Conservation (phyloP, 2,329 filamentous ascomycete genomes). For the Aspergillus novofumigatus region DNA sequence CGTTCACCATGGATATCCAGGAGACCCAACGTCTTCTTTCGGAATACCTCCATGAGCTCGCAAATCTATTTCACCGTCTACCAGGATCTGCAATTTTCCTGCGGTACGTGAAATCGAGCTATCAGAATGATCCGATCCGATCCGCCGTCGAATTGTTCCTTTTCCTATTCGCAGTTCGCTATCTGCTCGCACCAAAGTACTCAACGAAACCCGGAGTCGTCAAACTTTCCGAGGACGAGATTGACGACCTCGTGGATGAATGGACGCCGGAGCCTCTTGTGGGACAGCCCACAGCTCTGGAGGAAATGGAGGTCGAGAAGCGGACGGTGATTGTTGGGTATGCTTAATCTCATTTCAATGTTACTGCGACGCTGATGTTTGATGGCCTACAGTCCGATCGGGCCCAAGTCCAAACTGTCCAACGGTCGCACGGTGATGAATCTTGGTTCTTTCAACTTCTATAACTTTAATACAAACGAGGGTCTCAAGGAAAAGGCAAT, state of each 20-base stretch:
- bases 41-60: constrained; percentile 52
- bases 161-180: constrained; percentile 91
- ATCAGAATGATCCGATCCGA: constrained; percentile 93
- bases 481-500: constrained; percentile 92
- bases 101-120: constrained; percentile 93
- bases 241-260: constrained; percentile 93
- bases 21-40: constrained; percentile 52
- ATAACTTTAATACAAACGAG: constrained; percentile 93
- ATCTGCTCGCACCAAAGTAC: constrained; percentile 87
- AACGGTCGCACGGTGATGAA: constrained; percentile 90
- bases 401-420: constrained; percentile 81
- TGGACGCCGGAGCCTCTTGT: constrained; percentile 95
- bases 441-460: constrained; percentile 93
- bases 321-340: constrained; percentile 86
- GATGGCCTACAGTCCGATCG: constrained; percentile 62
- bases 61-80: constrained; percentile 75
- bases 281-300: constrained; percentile 64
- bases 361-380: background rate
- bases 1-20: constrained; percentile 51
- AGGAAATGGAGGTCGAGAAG: constrained; percentile 79
- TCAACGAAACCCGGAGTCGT: constrained; percentile 90
- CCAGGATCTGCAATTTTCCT: constrained; percentile 92
- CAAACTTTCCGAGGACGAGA: constrained; percentile 87
- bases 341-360: constrained; percentile 15
- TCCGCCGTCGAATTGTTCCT: constrained; percentile 90